Conservation (phyloP, 1,284 basidiomycete species). For the Gomphus bonarii region DNA sequence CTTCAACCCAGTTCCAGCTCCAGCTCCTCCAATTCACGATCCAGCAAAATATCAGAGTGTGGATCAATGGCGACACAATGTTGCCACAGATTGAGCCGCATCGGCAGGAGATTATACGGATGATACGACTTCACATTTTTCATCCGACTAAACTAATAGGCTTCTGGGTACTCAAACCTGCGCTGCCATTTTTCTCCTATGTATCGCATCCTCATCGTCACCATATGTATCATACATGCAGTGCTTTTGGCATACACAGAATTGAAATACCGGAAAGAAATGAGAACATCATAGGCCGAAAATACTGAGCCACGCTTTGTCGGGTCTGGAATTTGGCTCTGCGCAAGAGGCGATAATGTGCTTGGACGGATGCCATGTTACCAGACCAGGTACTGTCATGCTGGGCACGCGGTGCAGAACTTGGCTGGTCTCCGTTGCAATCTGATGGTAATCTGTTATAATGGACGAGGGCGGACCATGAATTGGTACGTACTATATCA, state of each 20-base stretch:
- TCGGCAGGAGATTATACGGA: background rate
- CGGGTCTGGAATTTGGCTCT: conserved; percentile 24
- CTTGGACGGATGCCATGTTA: conserved; percentile 71
- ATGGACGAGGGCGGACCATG: background rate
- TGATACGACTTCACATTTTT: background rate
- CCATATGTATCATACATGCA: background rate
- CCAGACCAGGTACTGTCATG: conserved; percentile 52
- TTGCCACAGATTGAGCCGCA: conserved; percentile 48
- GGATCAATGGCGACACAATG: conserved; percentile 69
- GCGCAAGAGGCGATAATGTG: conserved; percentile 71
- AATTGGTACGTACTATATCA: conserved; percentile 46
- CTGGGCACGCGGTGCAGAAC: conserved; percentile 61
- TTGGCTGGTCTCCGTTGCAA: conserved; percentile 60
- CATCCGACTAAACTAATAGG: background rate
- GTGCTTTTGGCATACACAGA: background rate
- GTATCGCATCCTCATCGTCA: background rate
- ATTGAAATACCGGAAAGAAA: background rate
- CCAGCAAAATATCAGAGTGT: conserved; percentile 55
- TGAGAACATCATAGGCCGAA: conserved; percentile 8
- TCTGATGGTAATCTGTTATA: conserved; percentile 30
- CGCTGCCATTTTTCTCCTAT: background rate
- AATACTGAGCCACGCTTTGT: conserved; percentile 12
- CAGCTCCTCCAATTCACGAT: conserved; percentile 55
- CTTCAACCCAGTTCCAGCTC: conserved; percentile 32
- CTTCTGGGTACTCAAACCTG: background rate